Evolutionary conservation across 352 stramenopile genomes (phyloP), one percentile per base, ranked within the genome.

Genomic region (Pythium utonaiense): DNA sequence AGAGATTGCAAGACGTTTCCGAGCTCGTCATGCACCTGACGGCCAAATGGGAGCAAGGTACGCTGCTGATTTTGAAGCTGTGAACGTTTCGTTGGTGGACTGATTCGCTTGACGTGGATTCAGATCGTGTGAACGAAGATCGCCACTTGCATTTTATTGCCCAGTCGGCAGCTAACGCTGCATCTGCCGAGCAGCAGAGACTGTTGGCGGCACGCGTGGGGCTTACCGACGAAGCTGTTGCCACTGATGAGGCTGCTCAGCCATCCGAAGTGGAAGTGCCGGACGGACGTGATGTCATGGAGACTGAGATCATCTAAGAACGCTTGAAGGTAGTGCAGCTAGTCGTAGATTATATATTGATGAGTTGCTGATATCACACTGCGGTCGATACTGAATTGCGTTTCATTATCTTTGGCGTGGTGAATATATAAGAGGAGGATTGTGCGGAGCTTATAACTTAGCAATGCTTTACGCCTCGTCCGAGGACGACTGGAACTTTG

Each of bases 1-100:
- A 89, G 53, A 78, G 83, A 4, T 57, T 92, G 24, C 77, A 89
- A 31, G 83, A 92, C 67, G 78, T 92, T 3, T 88, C 83, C 0
- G 80, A 89, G 41, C 77, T 90, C 63, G 83, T 92, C 16, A 62
- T 74, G n/a, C 76, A 86, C 42, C 53, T 92, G 24, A 66, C 87
- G 19, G 64, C 59, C 6, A 92, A 92, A 62, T 92, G 82, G 80
- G 66, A 90, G 24, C 75, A 80, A 67, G 82, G 80, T 89, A 64
- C 6, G 63, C 13, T 25, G 40, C 8, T 47, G 40, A 24, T n/a
- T n/a, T 8, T 47, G 16, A 3, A 31, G 30, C 17, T n/a, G 21
- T 50, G 7, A 7, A 50, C 8, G n/a, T n/a, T n/a, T n/a, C n/a
- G n/a, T n/a, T n/a, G 6, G 28, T 8, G 24, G 6, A 17, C 5